Percentiles rank a stretch among this genome's conserved stretches.
phyloP scores from a whole-genome alignment of 495 filamentous ascomycete genomes.

The Xylaria curta region DNA sequence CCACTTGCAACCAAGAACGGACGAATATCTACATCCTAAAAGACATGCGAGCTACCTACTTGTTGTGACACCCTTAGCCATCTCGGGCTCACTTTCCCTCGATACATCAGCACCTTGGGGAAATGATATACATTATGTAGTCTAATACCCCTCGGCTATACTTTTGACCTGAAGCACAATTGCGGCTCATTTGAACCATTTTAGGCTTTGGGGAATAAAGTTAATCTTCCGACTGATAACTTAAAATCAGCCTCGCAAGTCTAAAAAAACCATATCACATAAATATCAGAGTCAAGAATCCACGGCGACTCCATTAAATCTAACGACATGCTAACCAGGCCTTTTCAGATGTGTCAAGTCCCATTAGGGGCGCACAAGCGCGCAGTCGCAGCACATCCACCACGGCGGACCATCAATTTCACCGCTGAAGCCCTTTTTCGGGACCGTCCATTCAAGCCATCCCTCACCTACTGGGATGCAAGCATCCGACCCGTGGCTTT shows the following conservation, averaged over 20 bases:
- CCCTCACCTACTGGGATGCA: background rate
- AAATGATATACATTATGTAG: background rate
- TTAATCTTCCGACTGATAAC: background rate
- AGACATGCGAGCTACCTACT: background rate
- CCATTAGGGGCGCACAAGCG: background rate
- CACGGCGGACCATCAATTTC: background rate
- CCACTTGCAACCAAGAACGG: background rate
- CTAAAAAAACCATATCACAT: background rate
- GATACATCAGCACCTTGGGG: background rate
- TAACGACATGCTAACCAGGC: background rate
- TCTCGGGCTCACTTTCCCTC: background rate
- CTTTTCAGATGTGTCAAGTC: background rate
- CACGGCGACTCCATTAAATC: background rate
- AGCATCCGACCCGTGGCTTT: background rate
- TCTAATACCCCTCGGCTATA: background rate
- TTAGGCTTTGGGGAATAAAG: background rate
- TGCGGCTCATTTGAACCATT: background rate
- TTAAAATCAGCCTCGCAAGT: background rate
- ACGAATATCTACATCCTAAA: background rate
- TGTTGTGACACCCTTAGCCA: background rate
- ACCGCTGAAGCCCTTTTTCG: background rate
- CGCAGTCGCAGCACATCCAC: background rate
- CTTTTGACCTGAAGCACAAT: background rate
- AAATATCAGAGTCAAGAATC: background rate
- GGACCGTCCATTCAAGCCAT: background rate